Evolutionary conservation across 1,284 basidiomycete genomes (phyloP), one percentile per base, ranked within the genome.

Genomic region (Sporisorium exsertum): DNA sequence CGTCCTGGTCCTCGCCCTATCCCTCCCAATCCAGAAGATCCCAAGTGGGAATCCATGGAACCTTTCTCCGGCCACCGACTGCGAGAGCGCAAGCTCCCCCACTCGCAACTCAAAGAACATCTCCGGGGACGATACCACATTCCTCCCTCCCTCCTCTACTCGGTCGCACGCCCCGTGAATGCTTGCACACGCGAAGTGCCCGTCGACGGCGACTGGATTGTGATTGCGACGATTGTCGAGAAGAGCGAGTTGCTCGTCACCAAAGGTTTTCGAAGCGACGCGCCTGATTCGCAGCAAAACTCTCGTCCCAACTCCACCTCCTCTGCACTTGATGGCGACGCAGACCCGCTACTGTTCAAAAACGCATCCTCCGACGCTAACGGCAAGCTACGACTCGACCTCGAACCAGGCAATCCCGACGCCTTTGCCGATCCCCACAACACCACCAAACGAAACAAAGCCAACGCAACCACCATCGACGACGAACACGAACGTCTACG

Each of bases 181-280:
- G 26, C 32, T 12, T 2, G 45, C 5, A 37, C 47, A 24, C 32
- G 94, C 85, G 94, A 97, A 56, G 89, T 99, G 0, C 95, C 95
- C 2, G 91, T 98, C 5, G 90, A 91, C 6, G 93, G 93, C 2
- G 96, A 98, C 86, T 98, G 92, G 92, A 89, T 95, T 50, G 92
- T 93, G 9, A 92, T 96, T 58, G 94, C 92, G 1, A 93, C 95
- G 8, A 90, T 96, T 24, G 94, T 93, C 5, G 93, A 95, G 86
- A 90, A 93, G 35, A 91, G 92, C 5, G 90, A 90, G 22, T 87
- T 94, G 76, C 90, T 89, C 72, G 88, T 91, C 75, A 91, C 78
- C 12, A 72, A 63, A 42, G 72, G 71, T 2, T 72, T 73, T n/a
- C 52, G 61, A 4, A 27, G 15, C 37, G 63, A 55, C 13, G 58